phyloP scores from a whole-genome alignment of 1,284 basidiomycete genomes.

The Moniliophthora roreri region DNA sequence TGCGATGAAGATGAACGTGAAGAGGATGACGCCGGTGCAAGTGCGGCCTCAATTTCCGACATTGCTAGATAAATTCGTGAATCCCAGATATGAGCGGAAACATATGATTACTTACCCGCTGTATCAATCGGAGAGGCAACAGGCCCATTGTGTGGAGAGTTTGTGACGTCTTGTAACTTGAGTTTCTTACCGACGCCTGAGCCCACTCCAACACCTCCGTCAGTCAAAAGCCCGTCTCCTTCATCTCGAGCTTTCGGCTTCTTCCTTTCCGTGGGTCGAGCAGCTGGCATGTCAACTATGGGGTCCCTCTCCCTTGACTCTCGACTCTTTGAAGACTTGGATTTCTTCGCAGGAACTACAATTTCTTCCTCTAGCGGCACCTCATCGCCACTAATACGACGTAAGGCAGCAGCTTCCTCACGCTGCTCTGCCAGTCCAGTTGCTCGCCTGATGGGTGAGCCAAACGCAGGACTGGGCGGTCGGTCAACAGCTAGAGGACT shows the following conservation, averaged over 20 bases:
- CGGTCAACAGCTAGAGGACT: slow-evolving; percentile 22
- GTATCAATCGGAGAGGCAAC: slow-evolving; percentile 41
- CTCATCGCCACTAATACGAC: slow-evolving; percentile 18
- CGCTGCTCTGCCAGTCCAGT: slow-evolving; percentile 58
- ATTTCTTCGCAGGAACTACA: slow-evolving; percentile 7
- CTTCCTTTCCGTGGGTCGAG: slow-evolving; percentile 20
- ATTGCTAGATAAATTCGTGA: slow-evolving; percentile 14
- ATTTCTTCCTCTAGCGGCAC: slow-evolving; percentile 2
- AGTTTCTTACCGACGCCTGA: slow-evolving; percentile 32
- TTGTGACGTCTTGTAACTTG: slow-evolving; percentile 66
- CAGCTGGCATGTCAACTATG: slow-evolving; percentile 2
- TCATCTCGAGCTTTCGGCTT: slow-evolving; percentile 38
- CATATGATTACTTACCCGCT: slow-evolving; percentile 27
- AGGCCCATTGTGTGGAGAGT: slow-evolving; percentile 43
- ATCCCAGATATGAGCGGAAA: not conserved
- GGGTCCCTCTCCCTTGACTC: slow-evolving; percentile 3
- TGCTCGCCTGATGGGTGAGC: slow-evolving; percentile 57
- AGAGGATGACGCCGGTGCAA: slow-evolving; percentile 24
- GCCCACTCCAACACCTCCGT: slow-evolving; percentile 21
- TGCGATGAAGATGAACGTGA: slow-evolving; percentile 34
- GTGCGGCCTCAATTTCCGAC: slow-evolving; percentile 36
- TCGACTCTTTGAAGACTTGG: slow-evolving; percentile 6
- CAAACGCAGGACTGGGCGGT: slow-evolving; percentile 64
- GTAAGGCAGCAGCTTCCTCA: slow-evolving; percentile 44
- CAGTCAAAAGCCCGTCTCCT: slow-evolving; percentile 26